Conservation (phyloP, 805 yeast genomes). For the Martiniozyma abietophila region DNA sequence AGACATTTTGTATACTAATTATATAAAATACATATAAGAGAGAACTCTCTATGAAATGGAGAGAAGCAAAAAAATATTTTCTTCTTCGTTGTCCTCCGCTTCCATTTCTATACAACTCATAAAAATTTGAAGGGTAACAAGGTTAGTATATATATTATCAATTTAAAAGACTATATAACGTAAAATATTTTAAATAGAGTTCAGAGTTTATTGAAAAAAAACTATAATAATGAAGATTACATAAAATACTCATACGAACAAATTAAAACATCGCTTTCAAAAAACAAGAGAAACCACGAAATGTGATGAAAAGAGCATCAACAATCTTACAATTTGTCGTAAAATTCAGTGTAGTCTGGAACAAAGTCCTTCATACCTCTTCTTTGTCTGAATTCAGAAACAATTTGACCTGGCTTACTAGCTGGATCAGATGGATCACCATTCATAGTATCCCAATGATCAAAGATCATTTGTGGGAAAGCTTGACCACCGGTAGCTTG, state of each 20-base stretch:
- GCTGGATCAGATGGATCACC: conserved; percentile 92
- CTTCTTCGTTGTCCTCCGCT: neutral
- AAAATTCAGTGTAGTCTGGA: conserved; percentile 99
- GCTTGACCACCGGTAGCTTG: conserved; percentile 99
- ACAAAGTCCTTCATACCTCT: conserved; percentile 94
- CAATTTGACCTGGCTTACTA: conserved; percentile 55
- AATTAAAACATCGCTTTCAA: neutral
- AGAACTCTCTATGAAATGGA: neutral
- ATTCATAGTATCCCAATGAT: conserved; percentile 88
- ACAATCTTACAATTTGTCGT: conserved; percentile 66
- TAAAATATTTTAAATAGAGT: too few species aligned
- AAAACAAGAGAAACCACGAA: neutral
- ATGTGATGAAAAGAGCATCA: neutral
- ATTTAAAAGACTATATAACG: too few species aligned
- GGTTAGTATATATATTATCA: too few species aligned
- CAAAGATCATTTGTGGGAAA: conserved; percentile 99
- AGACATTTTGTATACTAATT: neutral
- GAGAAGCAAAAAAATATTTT: neutral
- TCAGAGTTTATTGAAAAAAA: too few species aligned
- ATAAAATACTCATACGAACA: neutral
- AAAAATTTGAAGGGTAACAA: too few species aligned
- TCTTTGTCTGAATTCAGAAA: conserved; percentile 70
- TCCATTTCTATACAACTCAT: too few species aligned
- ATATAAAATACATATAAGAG: neutral
- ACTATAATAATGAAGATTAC: neutral